Conservation (phyloP, 257 asterid species). For the Schizonepeta tenuifolia region DNA sequence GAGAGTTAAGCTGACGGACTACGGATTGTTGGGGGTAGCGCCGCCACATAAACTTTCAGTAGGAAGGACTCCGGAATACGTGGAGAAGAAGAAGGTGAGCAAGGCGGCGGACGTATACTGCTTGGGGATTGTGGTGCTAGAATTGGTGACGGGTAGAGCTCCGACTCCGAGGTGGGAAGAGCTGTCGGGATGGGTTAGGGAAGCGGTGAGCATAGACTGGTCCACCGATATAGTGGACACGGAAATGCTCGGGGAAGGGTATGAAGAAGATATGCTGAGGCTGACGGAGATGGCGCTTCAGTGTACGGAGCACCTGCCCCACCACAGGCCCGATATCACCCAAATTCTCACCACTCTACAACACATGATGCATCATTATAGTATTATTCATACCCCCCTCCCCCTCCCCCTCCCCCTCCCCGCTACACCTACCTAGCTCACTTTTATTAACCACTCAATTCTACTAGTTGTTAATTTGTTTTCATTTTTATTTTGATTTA, state of each 20-base stretch:
- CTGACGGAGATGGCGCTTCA: conserved; percentile 66
- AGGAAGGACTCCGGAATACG: conserved; percentile 56
- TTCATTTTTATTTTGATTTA: too few relatives aligned
- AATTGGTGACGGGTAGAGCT: conserved; percentile 61
- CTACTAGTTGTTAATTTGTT: too few relatives aligned
- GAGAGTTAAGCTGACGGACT: conserved; percentile 63
- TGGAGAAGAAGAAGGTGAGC: conserved; percentile 49
- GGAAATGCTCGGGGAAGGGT: conserved; percentile 62
- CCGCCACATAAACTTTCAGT: conserved; percentile 46
- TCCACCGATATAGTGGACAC: conserved; percentile 71
- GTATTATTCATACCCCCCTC: too few relatives aligned
- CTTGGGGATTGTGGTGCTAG: conserved; percentile 65
- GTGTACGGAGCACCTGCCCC: conserved; percentile 56
- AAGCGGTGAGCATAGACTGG: conserved; percentile 60
- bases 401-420: too few relatives aligned
- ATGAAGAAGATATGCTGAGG: conserved; percentile 67
- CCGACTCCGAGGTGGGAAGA: conserved; percentile 31
- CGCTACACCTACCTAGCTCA: too few relatives aligned
- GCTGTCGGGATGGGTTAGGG: conserved; percentile 67
- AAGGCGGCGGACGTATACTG: conserved; percentile 62
- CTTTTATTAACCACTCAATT: too few relatives aligned
- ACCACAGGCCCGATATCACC: conserved; percentile 55
- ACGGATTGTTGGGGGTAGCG: conserved; percentile 55
- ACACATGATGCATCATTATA: not conserved
- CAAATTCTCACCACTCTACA: conserved; percentile 49